A percentile compares a stretch with the other conserved stretches of the same genome.
These are phyloP conservation scores for Lactarius vividus DNA, from an alignment of 768 basidiomycete species.

Conservation along the genomic window DNA sequence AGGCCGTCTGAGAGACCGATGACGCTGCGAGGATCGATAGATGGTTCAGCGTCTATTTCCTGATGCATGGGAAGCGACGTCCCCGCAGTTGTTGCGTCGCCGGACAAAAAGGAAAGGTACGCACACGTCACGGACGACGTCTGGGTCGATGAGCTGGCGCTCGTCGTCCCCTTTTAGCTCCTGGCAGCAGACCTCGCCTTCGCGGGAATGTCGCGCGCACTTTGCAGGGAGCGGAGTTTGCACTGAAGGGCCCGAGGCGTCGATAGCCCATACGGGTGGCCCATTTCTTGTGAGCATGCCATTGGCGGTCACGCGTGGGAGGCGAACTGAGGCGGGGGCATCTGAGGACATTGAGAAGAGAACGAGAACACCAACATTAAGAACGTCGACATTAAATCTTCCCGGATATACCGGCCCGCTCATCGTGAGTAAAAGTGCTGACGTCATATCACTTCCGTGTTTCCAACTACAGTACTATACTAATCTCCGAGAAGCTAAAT, in stretches of 20 bases:
- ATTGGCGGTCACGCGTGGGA: neutral
- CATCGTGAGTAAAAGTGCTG: neutral
- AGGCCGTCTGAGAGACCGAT: conserved; percentile 90
- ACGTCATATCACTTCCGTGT: too few species aligned
- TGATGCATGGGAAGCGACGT: conserved; percentile 9
- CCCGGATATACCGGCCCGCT: neutral
- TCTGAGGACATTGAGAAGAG: conserved; percentile 12
- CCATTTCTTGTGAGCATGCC: conserved; percentile 30
- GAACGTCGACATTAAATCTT: too few species aligned
- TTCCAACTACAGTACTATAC: too few species aligned
- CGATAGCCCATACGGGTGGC: conserved; percentile 67
- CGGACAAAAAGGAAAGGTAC: conserved; percentile 31
- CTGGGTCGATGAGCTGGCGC: conserved; percentile 79
- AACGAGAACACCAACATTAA: neutral
- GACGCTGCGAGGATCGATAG: conserved; percentile 45
- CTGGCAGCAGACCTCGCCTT: conserved; percentile 74
- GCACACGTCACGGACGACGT: conserved; percentile 83
- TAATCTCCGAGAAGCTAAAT: too few species aligned
- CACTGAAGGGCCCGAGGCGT: conserved; percentile 39
- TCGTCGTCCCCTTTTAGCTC: conserved; percentile 80
- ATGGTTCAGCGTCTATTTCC: neutral
- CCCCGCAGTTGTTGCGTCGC: conserved; percentile 11
- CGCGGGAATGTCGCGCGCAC: conserved; percentile 53
- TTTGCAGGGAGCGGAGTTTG: conserved; percentile 51
- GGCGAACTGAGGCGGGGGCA: conserved; percentile 11